A percentile compares a stretch with the other conserved stretches of the same genome.
Evolutionary conservation across 345 rosid genomes (phyloP).

Genomic region (Eucalyptus curtisii): DNA sequence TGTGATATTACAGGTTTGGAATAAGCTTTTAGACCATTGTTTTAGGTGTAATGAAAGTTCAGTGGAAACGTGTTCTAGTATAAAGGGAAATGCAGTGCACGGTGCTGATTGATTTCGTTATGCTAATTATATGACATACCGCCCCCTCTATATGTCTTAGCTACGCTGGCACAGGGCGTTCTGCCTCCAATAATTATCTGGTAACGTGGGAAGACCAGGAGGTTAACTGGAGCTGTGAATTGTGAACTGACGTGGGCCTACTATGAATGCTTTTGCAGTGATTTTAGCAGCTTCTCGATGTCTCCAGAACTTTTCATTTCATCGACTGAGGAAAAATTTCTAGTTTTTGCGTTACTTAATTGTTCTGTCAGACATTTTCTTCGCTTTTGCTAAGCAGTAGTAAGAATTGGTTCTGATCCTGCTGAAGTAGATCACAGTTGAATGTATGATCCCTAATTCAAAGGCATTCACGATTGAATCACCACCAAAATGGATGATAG

Average conservation of each 20-base stretch:
- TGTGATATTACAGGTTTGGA: background rate
- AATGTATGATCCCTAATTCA: background rate
- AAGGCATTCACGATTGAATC: background rate
- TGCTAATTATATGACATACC: background rate
- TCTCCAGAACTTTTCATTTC: background rate
- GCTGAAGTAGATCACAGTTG: background rate
- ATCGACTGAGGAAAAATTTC: background rate
- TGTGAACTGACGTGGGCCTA: background rate
- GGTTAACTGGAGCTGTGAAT: background rate
- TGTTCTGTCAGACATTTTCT: background rate
- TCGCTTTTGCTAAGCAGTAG: background rate
- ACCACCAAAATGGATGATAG: background rate
- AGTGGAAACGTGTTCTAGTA: background rate
- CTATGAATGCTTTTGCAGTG: background rate
- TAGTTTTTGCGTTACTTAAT: background rate
- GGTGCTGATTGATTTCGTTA: background rate
- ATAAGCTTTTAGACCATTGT: background rate
- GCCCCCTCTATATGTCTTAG: background rate
- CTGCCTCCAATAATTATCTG: background rate
- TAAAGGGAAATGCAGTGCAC: background rate
- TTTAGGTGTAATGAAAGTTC: background rate
- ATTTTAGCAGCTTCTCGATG: background rate
- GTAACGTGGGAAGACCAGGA: background rate
- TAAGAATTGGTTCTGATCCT: background rate
- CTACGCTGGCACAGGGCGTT: background rate